Conservation (phyloP, 31 red algal genomes). For the Porphyra umbilicalis region DNA sequence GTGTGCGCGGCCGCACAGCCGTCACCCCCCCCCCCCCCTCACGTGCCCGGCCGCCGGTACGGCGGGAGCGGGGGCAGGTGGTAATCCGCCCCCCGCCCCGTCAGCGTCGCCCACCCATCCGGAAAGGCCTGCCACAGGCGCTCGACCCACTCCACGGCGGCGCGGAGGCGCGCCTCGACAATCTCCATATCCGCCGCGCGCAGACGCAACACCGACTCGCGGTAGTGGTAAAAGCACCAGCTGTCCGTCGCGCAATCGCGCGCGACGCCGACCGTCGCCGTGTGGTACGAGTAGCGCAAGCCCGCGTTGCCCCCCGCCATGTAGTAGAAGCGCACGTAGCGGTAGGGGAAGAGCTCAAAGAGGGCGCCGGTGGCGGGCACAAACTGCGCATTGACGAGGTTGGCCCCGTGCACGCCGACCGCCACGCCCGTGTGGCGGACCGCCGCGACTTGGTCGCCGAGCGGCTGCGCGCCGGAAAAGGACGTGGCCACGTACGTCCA, state of each 20-base stretch:
- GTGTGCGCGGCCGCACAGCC: too few species aligned
- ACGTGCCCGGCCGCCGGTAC: not conserved
- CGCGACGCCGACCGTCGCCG: conserved; percentile 24
- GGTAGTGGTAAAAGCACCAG: conserved; percentile 47
- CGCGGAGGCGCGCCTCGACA: conserved; percentile 33
- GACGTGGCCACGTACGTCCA: conserved; percentile 20
- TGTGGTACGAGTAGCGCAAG: conserved; percentile 71
- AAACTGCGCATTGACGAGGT: conserved; percentile 71
- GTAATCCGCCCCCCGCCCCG: conserved; percentile 27
- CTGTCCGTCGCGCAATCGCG: conserved; percentile 20
- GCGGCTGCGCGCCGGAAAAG: conserved; percentile 18
- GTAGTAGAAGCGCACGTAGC: conserved; percentile 70
- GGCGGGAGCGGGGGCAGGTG: conserved; percentile 17
- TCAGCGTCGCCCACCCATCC: conserved; percentile 24
- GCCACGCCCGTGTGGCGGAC: conserved; percentile 32
- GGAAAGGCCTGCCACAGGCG: conserved; percentile 38
- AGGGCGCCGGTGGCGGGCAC: conserved; percentile 49
- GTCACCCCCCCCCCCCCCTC: too few species aligned
- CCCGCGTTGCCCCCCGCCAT: conserved; percentile 60
- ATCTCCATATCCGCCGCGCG: conserved; percentile 12
- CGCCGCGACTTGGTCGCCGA: conserved; percentile 38
- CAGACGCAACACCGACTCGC: conserved; percentile 51
- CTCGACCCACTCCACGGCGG: conserved; percentile 29
- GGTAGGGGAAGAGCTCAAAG: conserved; percentile 83
- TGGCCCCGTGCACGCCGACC: conserved; percentile 71